Base-by-base conservation (phyloP, 163 green algal genomes). In the Scenedesmus sp. region DNA sequence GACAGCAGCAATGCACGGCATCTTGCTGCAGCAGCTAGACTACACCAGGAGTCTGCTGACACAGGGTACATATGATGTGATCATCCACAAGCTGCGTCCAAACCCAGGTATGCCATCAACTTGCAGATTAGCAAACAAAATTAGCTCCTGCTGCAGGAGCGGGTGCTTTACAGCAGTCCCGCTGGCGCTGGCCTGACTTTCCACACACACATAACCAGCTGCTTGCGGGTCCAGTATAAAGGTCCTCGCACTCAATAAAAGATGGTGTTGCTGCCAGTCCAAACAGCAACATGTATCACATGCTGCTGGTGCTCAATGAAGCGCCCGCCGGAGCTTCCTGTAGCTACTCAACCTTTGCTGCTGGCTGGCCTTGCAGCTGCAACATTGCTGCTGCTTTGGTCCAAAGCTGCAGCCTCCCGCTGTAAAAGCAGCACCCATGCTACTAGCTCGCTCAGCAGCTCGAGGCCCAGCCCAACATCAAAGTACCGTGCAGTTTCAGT, bases 51-150 rank as follows among this genome's bases (percentile, higher is more conserved):
- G 93, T 4, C 82, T 96, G 20, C 3, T 90, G 9, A 56, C 93
- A 6, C 95, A 96, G 87, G 95, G 95, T 15, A 90, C 93, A 10
- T 96, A 94, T 79, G 83, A 96, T 34, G 89, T 91, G 8, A 94
- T 95, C 74, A 91, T 95, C 23, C 93, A 96, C 90, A 95, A 96
- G 84, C 88, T 94, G 76, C 81, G 89, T 16, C 92, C 93, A 12
- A 92, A 94, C 91, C 74, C 82, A 92, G 91, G 92, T 94, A 18
- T 18, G 74, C 77, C 12, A 2, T 23, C 66, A 76, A 12, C 0
- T 9, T 13, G 67, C 67, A 77, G 3, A 12, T 46, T 8, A 10
- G 3, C 54, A 52, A 52, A 6, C 70, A 79, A 46, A 0, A 52
- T 5, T 23, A 52, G 12, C 23, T 15, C 3, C 23, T 79, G 70